Evolutionary conservation across 2,329 filamentous ascomycete species (phyloP).

Genomic region (Aspergillus proliferans): DNA sequence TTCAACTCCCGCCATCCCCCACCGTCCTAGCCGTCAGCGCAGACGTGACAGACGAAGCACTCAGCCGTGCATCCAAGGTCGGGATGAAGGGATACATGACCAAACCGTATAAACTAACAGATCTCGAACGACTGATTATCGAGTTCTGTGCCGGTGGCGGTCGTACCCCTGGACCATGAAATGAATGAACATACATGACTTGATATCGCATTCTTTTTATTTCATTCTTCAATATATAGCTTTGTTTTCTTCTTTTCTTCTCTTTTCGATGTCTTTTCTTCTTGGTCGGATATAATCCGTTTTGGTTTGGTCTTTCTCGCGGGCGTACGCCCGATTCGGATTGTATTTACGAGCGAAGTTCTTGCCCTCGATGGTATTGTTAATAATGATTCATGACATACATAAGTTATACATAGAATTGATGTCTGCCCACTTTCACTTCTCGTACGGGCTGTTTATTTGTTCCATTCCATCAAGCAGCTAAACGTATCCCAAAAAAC

Average conservation of each 20-base stretch:
- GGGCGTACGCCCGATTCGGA: no score
- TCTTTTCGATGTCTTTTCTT: constrained; percentile 4
- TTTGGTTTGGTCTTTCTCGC: neutral
- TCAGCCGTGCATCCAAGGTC: constrained; percentile 54
- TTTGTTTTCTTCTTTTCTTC: constrained; percentile 7
- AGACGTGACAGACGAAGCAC: constrained; percentile 59
- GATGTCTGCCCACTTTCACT: no score
- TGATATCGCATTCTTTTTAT: constrained; percentile 1
- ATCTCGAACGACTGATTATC: constrained; percentile 56
- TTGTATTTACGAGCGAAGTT: neutral
- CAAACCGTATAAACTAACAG: constrained; percentile 59
- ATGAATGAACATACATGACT: constrained; percentile 8
- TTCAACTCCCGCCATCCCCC: constrained; percentile 20
- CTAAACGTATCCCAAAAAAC: no score
- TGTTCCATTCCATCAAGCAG: no score
- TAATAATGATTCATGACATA: constrained; percentile 1
- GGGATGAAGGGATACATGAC: constrained; percentile 65
- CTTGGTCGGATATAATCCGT: constrained; percentile 1
- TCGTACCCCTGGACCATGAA: neutral
- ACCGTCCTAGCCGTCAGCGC: constrained; percentile 59
- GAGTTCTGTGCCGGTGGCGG: constrained; percentile 35
- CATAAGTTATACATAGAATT: neutral
- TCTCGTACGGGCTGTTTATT: no score
- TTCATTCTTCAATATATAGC: constrained; percentile 1
- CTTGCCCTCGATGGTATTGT: neutral